phyloP scores from a whole-genome alignment of 129 eudicot genomes.

The Artemisia annua region DNA sequence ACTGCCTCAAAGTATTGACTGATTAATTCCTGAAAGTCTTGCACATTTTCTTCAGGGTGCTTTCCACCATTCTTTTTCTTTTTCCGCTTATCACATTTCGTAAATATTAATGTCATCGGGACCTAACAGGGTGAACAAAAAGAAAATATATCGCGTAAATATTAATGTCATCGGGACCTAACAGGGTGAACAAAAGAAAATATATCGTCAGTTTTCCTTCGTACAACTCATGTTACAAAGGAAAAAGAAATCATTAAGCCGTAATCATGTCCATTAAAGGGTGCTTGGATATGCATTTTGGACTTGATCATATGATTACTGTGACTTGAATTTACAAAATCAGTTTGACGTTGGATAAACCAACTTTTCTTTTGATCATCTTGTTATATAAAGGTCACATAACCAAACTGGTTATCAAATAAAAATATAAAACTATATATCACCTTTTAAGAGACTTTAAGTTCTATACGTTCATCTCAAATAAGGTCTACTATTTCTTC shows the following conservation, averaged over 20 bases:
- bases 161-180: slow-evolving; percentile 96
- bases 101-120: slow-evolving; percentile 93
- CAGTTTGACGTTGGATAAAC: neutral
- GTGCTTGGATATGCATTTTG: neutral
- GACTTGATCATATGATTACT: neutral
- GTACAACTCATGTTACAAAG: neutral
- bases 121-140: slow-evolving; percentile 43
- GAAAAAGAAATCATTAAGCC: neutral
- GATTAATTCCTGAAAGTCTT: slow-evolving; percentile 72
- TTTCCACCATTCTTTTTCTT: slow-evolving; percentile 98
- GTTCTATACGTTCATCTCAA: too few relatives aligned
- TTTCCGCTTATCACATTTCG: slow-evolving; percentile 97
- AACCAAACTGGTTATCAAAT: neutral
- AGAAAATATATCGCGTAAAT: slow-evolving; percentile 47
- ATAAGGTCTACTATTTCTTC: too few relatives aligned
- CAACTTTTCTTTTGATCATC: too few relatives aligned
- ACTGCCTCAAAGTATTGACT: slow-evolving; percentile 67
- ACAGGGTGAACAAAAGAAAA: slow-evolving; percentile 7
- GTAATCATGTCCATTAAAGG: neutral
- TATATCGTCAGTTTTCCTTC: neutral
- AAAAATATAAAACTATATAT: too few relatives aligned
- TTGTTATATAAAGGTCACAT: too few relatives aligned
- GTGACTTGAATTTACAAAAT: neutral
- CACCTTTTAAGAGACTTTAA: too few relatives aligned
- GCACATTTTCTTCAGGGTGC: slow-evolving; percentile 88